Percentiles rank a stretch among this genome's conserved stretches.
Conservation (phyloP, 495 filamentous ascomycete species). For the Xylaria nigripes region DNA sequence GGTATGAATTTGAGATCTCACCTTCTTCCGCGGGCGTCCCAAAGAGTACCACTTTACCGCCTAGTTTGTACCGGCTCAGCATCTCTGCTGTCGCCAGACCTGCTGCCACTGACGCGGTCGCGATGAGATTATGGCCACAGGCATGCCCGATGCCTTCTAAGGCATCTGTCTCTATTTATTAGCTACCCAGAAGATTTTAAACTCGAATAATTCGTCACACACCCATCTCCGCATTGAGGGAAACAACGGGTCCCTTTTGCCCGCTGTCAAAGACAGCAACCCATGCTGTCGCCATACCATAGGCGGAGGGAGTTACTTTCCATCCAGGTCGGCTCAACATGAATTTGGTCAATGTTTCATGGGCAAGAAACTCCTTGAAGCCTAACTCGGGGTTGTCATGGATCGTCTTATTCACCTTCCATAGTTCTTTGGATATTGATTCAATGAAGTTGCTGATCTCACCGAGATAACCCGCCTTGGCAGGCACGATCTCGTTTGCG, state of each 20-base stretch:
- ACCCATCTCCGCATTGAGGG: slow-evolving; percentile 54
- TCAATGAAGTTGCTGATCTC: slow-evolving; percentile 34
- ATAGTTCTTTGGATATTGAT: slow-evolving; percentile 27
- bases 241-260: slow-evolving; percentile 40
- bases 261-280: slow-evolving; percentile 46
- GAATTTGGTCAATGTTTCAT: slow-evolving; percentile 49
- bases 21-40: slow-evolving; percentile 67
- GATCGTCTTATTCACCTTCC: slow-evolving; percentile 44
- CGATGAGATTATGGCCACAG: slow-evolving; percentile 64
- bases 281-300: slow-evolving; percentile 49
- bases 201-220: slow-evolving; percentile 1
- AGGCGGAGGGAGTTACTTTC: slow-evolving; percentile 47
- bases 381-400: slow-evolving; percentile 55
- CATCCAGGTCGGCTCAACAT: slow-evolving; percentile 45
- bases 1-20: slow-evolving; percentile 3
- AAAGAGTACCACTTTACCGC: slow-evolving; percentile 53
- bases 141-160: slow-evolving; percentile 56
- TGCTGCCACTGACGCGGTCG: slow-evolving; percentile 51
- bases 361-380: slow-evolving; percentile 49
- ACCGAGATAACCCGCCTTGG: slow-evolving; percentile 14
- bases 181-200: not conserved
- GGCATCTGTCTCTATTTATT: slow-evolving; percentile 32
- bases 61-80: slow-evolving; percentile 38
- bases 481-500: slow-evolving; percentile 5
- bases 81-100: slow-evolving; percentile 49